Evolutionary conservation across 805 yeast species (phyloP), one percentile per base, ranked within the genome.

Genomic region (Kazachstania kunashirensis): DNA sequence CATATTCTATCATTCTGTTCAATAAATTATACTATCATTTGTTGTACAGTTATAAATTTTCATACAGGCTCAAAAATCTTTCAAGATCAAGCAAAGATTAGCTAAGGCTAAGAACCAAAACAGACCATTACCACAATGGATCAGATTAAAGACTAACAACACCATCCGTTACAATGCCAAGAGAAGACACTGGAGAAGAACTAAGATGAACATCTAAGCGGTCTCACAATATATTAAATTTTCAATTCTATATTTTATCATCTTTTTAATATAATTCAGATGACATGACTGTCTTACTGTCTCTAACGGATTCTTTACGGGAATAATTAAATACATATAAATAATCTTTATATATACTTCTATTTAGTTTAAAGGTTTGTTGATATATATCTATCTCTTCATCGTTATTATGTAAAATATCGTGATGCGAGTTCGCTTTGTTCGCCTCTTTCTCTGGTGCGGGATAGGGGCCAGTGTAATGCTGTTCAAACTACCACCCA

Each of bases 121-220:
- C 89, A 85, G 97, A 79, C 96, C 96, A 68, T 82, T 89, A 70
- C 98, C 98, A 64, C 96, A 88, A 75, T 89, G 96, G 96, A 75
- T 89, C 83, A 85, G 97, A 77, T 78, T 88, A 72, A 89, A 86
- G 83, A 85, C 97, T 68, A 79, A 74, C 72, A 89, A 85, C 94
- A 88, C 79, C 63, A 82, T 92, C 77, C 85, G 94, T 79, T 85
- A 85, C 84, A 89, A 89, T 76, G 94, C 95, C 68, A 92, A 92
- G 86, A 86, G 97, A 84, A 83, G 97, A 80, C 95, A 92, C 92
- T 89, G 98, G 98, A 89, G 96, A 84, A 84, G 97, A 83, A 89
- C 96, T 65, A 89, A 89, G 94, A 79, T 89, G 74, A 77, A 79
- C 79, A 70, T 89, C 79, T 89, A 88, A 84, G 67, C 62, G 13